Base-by-base conservation (phyloP, 2,329 filamentous ascomycete species). In the Monosporascus sp. region DNA sequence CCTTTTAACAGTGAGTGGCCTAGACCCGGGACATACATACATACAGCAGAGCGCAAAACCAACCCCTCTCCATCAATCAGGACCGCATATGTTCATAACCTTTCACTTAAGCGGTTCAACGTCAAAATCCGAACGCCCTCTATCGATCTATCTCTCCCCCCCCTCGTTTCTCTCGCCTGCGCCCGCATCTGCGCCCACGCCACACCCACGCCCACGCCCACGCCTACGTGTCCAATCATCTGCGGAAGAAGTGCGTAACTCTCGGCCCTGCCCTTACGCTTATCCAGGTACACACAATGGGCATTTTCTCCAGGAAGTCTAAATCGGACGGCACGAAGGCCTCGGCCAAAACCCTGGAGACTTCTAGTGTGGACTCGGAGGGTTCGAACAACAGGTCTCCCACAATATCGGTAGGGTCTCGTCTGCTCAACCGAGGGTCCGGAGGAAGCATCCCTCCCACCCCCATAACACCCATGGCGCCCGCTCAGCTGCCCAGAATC, bases 401-500 rank as follows among this genome's bases (percentile, higher is more conserved):
- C 31, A 59, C 64, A 31, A 68, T 16, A 46, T 27, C 65, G 57
- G 65, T 62, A 58, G 70, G 67, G 58, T 66, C 62, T 41, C 67
- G 69, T 62, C 66, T 67, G 56, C 63, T 74, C 62, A 80, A 80
- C 65, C 78, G 80, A 62, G 71, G 73, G 17, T 82, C 80, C 7
- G 77, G 72, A 48, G 71, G 74, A 52, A 82, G 78, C 59, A 72
- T 72, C 43, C 74, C 78, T 5, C 73, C 65, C 35, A 79, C 76
- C 3, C 76, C 79, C n/a, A 57, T 77, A 55, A 76, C 78, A 11
- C 77, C 79, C 46, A 79, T 81, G 68, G 76, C 78, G 37, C 76
- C 43, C 43, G n/a, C 72, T 68, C 55, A 67, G 69, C 60, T 92
- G 60, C 85, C 87, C 62, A 89, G 91, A 70, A 79, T 95, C 64